Percentiles rank a stretch among this genome's conserved stretches.
phyloP scores from a whole-genome alignment of 352 stramenopile genomes.

The Pythium angustatum region DNA sequence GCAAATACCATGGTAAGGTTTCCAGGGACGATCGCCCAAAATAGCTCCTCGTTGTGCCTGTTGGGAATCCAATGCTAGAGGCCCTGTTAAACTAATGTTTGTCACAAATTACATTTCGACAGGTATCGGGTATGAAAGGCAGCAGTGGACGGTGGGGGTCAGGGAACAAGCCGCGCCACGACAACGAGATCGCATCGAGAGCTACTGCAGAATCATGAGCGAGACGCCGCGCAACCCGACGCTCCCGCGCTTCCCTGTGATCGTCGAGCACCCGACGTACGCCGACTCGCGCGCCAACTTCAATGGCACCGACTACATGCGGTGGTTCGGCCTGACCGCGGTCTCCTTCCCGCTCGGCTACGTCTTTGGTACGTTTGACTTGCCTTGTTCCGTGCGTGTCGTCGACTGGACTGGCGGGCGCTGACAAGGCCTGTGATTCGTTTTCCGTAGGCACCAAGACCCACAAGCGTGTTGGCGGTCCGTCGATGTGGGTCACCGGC shows the following conservation, averaged over 20 bases:
- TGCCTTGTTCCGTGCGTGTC: no score
- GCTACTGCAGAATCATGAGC: conserved; percentile 41
- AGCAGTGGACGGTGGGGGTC: conserved; percentile 17
- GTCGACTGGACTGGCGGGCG: no score
- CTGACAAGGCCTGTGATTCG: not conserved
- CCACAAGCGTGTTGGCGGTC: conserved; percentile 57
- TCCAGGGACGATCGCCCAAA: not conserved
- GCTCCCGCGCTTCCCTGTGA: conserved; percentile 71
- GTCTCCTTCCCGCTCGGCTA: conserved; percentile 77
- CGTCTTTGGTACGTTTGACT: conserved; percentile 68
- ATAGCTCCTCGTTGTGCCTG: conserved; percentile 14
- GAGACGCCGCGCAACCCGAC: conserved; percentile 56
- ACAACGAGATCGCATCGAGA: not conserved
- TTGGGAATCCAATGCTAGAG: conserved; percentile 22
- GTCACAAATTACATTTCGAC: not conserved
- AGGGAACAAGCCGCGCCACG: conserved; percentile 1
- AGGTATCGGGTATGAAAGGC: conserved; percentile 9
- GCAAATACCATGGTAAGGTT: not conserved
- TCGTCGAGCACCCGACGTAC: conserved; percentile 78
- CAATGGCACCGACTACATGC: conserved; percentile 57
- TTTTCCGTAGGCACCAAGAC: conserved; percentile 59
- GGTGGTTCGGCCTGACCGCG: conserved; percentile 57
- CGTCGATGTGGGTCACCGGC: conserved; percentile 78
- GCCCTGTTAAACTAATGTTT: not conserved
- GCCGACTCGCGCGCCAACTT: conserved; percentile 75